Conservation (phyloP, 805 yeast genomes). For the Metschnikowia continentalis region DNA sequence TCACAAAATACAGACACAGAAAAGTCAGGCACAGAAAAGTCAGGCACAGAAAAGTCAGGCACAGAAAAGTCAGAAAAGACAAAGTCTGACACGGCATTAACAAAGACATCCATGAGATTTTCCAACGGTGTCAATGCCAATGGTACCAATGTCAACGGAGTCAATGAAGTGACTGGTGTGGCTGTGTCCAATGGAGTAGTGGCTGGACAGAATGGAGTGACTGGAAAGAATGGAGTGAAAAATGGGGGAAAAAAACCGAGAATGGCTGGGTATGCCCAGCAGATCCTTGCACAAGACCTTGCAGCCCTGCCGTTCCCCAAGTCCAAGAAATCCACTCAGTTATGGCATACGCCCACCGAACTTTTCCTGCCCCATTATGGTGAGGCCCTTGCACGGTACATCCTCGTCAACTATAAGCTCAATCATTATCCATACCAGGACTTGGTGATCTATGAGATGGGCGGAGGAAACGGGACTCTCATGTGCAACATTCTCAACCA, state of each 20-base stretch:
- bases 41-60: too few relatives aligned
- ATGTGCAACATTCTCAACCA: conserved; percentile 72
- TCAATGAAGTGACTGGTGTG: too few relatives aligned
- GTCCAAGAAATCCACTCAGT: conserved; percentile 47
- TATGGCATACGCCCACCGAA: conserved; percentile 92
- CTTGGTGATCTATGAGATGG: conserved; percentile 77
- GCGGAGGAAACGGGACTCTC: conserved; percentile 86
- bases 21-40: too few relatives aligned
- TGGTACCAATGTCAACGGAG: too few relatives aligned
- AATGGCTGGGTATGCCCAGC: conserved; percentile 26
- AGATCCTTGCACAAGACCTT: conserved; percentile 21
- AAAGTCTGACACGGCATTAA: too few relatives aligned
- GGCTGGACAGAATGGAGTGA: too few relatives aligned
- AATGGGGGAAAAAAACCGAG: background rate
- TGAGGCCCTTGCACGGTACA: conserved; percentile 76
- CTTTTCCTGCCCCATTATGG: conserved; percentile 82
- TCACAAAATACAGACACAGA: too few relatives aligned
- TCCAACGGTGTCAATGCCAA: too few relatives aligned
- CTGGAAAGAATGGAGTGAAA: background rate
- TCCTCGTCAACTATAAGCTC: conserved; percentile 65
- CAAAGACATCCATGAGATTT: too few relatives aligned
- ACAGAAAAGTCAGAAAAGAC: too few relatives aligned
- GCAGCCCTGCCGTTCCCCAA: conserved; percentile 14
- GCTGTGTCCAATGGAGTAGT: too few relatives aligned
- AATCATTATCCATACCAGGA: conserved; percentile 67